Evolutionary conservation across 106 monocot species (phyloP).

Genomic region (Platanthera zijinensis): DNA sequence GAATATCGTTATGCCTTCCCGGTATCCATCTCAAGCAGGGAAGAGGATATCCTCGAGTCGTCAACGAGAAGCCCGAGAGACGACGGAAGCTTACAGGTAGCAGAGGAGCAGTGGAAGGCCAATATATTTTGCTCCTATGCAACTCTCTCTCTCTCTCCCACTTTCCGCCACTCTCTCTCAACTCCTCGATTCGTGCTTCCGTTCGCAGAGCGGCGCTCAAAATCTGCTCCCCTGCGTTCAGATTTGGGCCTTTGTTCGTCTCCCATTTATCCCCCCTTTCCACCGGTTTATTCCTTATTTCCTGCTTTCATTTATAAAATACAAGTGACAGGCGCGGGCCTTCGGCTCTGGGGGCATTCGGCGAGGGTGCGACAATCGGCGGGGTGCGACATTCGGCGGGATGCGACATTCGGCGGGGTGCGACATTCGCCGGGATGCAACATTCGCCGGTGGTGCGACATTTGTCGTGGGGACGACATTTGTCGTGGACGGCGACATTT

Average conservation of each 20-base stretch:
- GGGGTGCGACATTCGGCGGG: too few species aligned
- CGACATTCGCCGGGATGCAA: too few species aligned
- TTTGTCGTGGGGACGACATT: too few species aligned
- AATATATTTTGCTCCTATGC: background rate
- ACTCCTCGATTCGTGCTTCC: background rate
- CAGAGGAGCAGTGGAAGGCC: background rate
- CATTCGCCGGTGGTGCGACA: too few species aligned
- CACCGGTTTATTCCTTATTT: too few species aligned
- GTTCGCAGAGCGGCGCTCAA: background rate
- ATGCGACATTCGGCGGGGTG: too few species aligned
- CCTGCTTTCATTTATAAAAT: too few species aligned
- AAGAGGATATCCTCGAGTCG: background rate
- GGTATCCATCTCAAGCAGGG: background rate
- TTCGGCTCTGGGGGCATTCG: too few species aligned
- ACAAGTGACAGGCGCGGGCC: too few species aligned
- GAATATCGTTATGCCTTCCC: background rate
- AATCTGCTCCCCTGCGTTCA: slow-evolving; percentile 1
- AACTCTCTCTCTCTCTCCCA: background rate
- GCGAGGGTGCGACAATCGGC: too few species aligned
- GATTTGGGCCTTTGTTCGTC: background rate
- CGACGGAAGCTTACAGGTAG: background rate
- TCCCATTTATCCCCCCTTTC: slow-evolving; percentile 2
- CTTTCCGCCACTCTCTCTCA: background rate
- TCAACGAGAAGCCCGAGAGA: background rate
- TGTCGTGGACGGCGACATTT: too few species aligned